Conservation (phyloP, 371 early-diverging fungal species). For the Nosema muscidifuracis region DNA sequence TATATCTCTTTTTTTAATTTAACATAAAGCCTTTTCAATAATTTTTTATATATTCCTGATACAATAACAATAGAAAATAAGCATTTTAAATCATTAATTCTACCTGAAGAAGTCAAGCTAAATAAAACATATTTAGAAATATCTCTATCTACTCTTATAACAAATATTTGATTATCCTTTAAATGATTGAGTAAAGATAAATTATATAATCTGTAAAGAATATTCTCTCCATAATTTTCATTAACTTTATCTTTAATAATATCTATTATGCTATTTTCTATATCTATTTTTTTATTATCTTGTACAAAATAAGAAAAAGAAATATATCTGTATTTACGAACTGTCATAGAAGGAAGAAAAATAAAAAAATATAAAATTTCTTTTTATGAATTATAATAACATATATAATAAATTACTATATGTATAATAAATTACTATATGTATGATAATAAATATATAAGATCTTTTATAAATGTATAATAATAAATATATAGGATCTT, state of each 20-base stretch:
- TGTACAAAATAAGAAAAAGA: background rate
- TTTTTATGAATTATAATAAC: no score
- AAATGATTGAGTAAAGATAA: background rate
- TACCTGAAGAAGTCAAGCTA: background rate
- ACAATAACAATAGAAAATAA: background rate
- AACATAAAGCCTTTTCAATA: constrained; percentile 1
- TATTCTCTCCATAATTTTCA: constrained; percentile 2
- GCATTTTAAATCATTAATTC: background rate
- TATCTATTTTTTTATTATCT: background rate
- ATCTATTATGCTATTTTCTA: background rate
- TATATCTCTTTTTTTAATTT: background rate
- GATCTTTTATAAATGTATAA: no score
- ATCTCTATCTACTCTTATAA: constrained; percentile 16
- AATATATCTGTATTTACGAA: constrained; percentile 18
- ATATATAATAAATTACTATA: no score
- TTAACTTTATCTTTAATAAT: background rate
- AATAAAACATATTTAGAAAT: background rate
- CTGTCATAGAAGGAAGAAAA: background rate
- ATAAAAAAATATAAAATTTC: background rate
- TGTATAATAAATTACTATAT: no score
- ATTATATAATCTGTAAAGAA: constrained; percentile 5
- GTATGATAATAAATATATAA: no score
- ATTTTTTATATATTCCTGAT: constrained; percentile 12
- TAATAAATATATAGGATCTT: no score
- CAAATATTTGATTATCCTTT: constrained; percentile 5